A percentile compares a stretch with the other conserved stretches of the same genome.
Conservation (phyloP, 2,329 filamentous ascomycete genomes). For the Monosporascus sp. region DNA sequence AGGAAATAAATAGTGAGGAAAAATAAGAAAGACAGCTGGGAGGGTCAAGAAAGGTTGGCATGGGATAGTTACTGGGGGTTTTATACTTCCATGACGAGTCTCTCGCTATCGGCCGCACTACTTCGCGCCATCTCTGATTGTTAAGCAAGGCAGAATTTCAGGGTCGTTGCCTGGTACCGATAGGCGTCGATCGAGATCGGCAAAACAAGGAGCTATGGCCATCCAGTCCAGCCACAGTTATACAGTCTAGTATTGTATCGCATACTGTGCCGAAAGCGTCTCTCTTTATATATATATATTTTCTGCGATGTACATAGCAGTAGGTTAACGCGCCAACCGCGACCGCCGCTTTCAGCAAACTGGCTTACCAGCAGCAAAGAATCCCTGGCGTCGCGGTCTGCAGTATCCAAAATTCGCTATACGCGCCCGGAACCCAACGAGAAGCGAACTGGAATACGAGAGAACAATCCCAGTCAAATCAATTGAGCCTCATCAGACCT, state of each 20-base stretch:
- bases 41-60: neutral
- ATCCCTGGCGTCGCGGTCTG: neutral
- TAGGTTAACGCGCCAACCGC: neutral
- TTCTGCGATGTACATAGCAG: neutral
- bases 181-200: too few relatives aligned
- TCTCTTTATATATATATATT: too few relatives aligned
- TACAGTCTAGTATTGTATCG: neutral
- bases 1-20: neutral
- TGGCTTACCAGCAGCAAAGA: neutral
- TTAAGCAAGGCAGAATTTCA: slow-evolving; percentile 26
- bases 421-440: neutral
- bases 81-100: neutral
- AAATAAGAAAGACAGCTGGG: neutral
- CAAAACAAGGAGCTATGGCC: neutral
- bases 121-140: slow-evolving; percentile 11
- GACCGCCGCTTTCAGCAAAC: neutral
- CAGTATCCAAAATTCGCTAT: neutral
- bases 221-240: neutral
- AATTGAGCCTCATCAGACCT: neutral
- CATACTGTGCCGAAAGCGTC: neutral
- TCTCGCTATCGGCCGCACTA: neutral
- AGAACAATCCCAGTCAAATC: neutral
- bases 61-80: neutral
- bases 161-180: slow-evolving; percentile 12
- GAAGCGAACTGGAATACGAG: neutral